phyloP scores from a whole-genome alignment of 768 basidiomycete species.

The Ephemerocybe angulata region DNA sequence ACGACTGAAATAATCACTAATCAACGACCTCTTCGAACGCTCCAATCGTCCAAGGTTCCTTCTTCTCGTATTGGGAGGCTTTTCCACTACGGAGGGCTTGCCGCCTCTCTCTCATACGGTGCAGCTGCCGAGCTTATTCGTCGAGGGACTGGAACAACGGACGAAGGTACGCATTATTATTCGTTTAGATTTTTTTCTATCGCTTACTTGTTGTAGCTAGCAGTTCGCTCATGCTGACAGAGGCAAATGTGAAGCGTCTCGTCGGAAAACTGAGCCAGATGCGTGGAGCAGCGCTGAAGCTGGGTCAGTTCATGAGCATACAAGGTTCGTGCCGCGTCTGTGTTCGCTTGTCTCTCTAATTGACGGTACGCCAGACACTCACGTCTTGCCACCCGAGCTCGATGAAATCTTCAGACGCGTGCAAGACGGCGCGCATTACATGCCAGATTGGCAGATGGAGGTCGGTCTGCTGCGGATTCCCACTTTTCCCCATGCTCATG shows the following conservation, averaged over 20 bases:
- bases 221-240: conserved; percentile 77
- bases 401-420: conserved; percentile 87
- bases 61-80: conserved; percentile 84
- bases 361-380: conserved; percentile 59
- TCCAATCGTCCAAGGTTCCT: conserved; percentile 85
- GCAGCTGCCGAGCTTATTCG: conserved; percentile 85
- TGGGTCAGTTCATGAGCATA: conserved; percentile 97
- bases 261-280: conserved; percentile 93
- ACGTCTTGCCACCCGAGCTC: conserved; percentile 80
- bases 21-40: conserved; percentile 33
- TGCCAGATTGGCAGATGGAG: conserved; percentile 99
- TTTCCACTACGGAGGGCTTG: conserved; percentile 94
- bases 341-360: background rate
- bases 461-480: conserved; percentile 35
- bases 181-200: background rate
- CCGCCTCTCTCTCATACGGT: conserved; percentile 84
- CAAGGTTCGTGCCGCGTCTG: conserved; percentile 51
- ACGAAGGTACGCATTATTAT: conserved; percentile 15
- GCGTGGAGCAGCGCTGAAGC: conserved; percentile 93
- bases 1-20: background rate
- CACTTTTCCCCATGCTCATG: background rate
- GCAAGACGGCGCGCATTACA: conserved; percentile 95
- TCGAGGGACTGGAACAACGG: conserved; percentile 43
- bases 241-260: conserved; percentile 84
- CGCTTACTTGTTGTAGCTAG: background rate